Conservation (phyloP, 495 filamentous ascomycete species). For the Lasiosphaeria miniovina region DNA sequence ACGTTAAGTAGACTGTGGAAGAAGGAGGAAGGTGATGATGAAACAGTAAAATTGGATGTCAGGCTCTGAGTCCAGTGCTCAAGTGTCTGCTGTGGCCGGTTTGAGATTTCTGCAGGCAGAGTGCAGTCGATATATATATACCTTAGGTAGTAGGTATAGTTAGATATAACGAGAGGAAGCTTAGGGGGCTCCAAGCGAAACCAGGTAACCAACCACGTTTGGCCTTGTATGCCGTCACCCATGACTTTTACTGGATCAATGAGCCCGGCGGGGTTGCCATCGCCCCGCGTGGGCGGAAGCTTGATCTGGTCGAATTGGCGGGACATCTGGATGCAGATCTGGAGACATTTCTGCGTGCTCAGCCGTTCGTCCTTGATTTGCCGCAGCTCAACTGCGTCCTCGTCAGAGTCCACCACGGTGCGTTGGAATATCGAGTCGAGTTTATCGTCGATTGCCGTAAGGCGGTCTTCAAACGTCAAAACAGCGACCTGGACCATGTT, state of each 20-base stretch:
- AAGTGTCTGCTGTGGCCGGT: no score
- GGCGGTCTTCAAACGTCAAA: neutral
- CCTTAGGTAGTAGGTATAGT: no score
- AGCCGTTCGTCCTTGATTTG: constrained; percentile 38
- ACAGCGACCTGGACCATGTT: neutral
- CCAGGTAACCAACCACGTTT: no score
- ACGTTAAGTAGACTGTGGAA: no score
- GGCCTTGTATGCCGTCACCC: neutral
- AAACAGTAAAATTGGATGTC: no score
- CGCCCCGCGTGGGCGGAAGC: constrained; percentile 4
- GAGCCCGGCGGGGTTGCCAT: neutral
- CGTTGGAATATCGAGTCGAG: neutral
- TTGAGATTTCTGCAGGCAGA: no score
- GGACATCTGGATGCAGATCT: constrained; percentile 40
- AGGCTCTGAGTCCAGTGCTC: no score
- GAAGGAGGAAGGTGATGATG: no score
- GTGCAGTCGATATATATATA: no score
- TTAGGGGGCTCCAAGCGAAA: no score
- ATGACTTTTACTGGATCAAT: neutral
- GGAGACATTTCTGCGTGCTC: constrained; percentile 43
- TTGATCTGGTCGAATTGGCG: constrained; percentile 32
- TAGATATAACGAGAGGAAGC: no score
- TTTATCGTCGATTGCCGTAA: neutral
- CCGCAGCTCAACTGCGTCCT: constrained; percentile 32
- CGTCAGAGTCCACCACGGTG: constrained; percentile 16